A percentile compares a stretch with the other conserved stretches of the same genome.
Evolutionary conservation across 2,329 filamentous ascomycete genomes (phyloP).

Genomic region (Fusarium brachygibbosum): DNA sequence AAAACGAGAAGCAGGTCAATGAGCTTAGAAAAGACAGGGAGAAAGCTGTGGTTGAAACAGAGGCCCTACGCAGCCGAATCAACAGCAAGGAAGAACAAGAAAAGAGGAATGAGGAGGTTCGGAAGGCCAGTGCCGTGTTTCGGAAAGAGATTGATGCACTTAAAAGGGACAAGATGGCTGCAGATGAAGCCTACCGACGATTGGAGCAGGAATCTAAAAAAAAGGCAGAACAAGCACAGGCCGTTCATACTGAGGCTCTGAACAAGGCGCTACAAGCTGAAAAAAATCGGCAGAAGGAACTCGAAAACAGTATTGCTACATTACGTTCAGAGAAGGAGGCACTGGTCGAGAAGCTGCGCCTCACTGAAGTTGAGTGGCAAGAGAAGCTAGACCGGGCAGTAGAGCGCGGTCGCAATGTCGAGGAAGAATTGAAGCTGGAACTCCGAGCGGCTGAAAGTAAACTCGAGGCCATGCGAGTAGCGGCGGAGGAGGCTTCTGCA

Average conservation of each 20-base stretch:
- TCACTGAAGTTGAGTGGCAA: conserved; percentile 77
- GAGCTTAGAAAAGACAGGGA: conserved; percentile 72
- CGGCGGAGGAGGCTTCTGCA: conserved; percentile 90
- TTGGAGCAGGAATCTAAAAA: conserved; percentile 78
- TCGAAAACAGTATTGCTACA: conserved; percentile 71
- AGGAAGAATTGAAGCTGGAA: conserved; percentile 86
- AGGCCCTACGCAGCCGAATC: conserved; percentile 61
- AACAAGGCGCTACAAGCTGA: conserved; percentile 76
- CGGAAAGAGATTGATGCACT: conserved; percentile 55
- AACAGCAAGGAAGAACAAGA: conserved; percentile 66
- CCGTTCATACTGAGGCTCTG: conserved; percentile 74
- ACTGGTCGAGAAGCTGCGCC: conserved; percentile 75
- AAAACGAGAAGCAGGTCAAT: conserved; percentile 74
- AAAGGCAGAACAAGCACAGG: conserved; percentile 73
- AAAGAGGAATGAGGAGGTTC: conserved; percentile 64
- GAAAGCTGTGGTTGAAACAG: conserved; percentile 66
- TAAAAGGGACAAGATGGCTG: conserved; percentile 68
- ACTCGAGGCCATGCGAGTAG: conserved; percentile 85
- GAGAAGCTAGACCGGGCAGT: conserved; percentile 80
- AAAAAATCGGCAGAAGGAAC: conserved; percentile 68
- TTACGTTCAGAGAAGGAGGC: conserved; percentile 85
- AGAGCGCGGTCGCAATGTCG: conserved; percentile 75
- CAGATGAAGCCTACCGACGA: conserved; percentile 74
- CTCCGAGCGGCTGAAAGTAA: conserved; percentile 84
- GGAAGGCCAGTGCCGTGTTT: conserved; percentile 67